These are phyloP conservation scores for Scytalidium sp. DNA, from an alignment of 2,329 filamentous ascomycete species.

Conservation along the genomic window DNA sequence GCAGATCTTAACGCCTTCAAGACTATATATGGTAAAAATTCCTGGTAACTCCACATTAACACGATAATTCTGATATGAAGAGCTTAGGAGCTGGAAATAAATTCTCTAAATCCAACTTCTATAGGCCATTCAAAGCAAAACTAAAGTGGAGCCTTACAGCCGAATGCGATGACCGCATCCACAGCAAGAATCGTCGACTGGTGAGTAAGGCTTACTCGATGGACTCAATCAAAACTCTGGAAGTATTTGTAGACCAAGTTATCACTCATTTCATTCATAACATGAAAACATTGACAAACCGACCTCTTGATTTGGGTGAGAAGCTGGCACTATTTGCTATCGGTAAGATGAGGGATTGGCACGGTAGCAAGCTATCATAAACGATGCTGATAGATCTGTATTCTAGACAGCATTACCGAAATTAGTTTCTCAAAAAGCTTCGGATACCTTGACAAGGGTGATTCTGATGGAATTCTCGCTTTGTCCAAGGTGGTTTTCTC, in stretches of 20 bases:
- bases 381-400: conserved; percentile 24
- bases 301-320: neutral
- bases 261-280: neutral
- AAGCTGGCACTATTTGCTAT: neutral
- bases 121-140: neutral
- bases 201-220: neutral
- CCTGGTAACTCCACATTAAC: neutral
- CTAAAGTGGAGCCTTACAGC: neutral
- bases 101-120: neutral
- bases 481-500: neutral
- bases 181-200: neutral
- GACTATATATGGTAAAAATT: neutral
- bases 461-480: conserved; percentile 25
- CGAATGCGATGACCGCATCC: neutral
- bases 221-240: neutral
- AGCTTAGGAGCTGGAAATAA: neutral
- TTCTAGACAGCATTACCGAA: conserved; percentile 31
- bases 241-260: neutral
- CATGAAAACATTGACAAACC: neutral
- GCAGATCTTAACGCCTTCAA: neutral
- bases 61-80: neutral
- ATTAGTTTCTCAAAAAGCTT: conserved; percentile 28
- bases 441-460: conserved; percentile 29
- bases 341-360: neutral
- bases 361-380: neutral